Base-by-base conservation (phyloP, 768 basidiomycete species). In the Ephemerocybe angulata region DNA sequence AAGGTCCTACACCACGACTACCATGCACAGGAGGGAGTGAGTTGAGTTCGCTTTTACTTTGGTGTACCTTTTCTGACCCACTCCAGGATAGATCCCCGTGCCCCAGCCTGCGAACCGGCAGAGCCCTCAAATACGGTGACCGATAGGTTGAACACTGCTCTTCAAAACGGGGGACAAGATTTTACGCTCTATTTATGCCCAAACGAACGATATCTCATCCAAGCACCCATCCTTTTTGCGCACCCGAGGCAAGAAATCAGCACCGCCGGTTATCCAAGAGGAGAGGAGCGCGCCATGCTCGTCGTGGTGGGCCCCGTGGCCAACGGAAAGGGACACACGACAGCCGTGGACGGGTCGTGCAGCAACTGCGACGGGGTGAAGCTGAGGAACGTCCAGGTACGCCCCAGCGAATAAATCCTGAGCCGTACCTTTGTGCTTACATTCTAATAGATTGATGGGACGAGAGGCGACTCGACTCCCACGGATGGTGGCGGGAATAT, bases 161-260 rank as follows among this genome's bases (percentile, higher is more conserved):
- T 90, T 42, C 82, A 80, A 55, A 79, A 83, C 4, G 84, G 84
- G 19, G 87, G 88, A 12, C 64, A 79, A 40, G 86, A 85, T 24
- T 93, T 83, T 65, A 73, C 75, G 5, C 77, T 94, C 4, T 73
- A 70, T 13, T 76, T 94, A 3, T 94, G 92, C 68, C 83, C 83
- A 1, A 69, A 72, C 28, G 67, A 77, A 51, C 70, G 78, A 46
- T 93, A 94, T 63, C 55, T 78, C 57, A 80, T 93, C 57, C 76
- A 81, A 51, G 78, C 82, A 2, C 85, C 88, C 1, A 76, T 94
- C 48, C 68, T 78, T 29, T 91, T 90, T 61, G 75, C 83, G 0
- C 79, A 83, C 11, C 74, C 80, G 0, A 74, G 85, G 60, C 86
- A 94, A 69, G 92, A 93, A 70, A 92, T 94, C 44, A 88, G 83